These are phyloP conservation scores for Scutellaria baicalensis DNA, from an alignment of 257 asterid genomes.

Conservation along the genomic window DNA sequence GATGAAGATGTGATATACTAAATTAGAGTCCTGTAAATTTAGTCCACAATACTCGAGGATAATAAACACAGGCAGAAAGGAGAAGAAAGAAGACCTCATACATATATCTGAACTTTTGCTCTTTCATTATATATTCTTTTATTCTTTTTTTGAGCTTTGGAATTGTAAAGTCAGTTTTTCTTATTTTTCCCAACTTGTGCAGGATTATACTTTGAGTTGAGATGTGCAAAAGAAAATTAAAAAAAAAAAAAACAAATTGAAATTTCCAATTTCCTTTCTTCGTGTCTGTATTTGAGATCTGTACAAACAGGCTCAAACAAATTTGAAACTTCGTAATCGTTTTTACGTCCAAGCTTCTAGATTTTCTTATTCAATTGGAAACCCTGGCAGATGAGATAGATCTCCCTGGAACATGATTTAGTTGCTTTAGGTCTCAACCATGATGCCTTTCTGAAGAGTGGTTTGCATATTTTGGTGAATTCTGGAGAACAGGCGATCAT, in stretches of 20 bases:
- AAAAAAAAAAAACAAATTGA: no score
- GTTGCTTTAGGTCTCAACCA: conserved; percentile 94
- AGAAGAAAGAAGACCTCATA: background rate
- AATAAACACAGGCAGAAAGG: background rate
- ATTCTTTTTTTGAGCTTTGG: background rate
- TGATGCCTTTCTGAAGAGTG: conserved; percentile 60
- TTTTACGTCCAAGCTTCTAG: no score
- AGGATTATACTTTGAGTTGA: background rate
- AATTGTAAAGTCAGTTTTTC: no score
- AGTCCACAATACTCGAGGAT: background rate
- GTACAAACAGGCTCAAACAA: no score
- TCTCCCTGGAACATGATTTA: conserved; percentile 73
- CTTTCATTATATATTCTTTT: no score
- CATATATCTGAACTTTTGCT: no score
- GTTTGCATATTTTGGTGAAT: conserved; percentile 58
- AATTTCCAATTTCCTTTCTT: no score
- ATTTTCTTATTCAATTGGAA: conserved; percentile 8
- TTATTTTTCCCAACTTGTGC: no score
- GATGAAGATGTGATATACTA: conserved; percentile 18
- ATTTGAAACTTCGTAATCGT: no score
- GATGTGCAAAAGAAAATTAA: no score
- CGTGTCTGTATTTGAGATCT: no score
- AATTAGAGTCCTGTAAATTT: conserved; percentile 5
- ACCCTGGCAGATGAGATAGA: conserved; percentile 76
- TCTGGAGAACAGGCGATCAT: conserved; percentile 30